phyloP scores from a whole-genome alignment of 164 flowering plant genomes.

The Akebia trifoliata region DNA sequence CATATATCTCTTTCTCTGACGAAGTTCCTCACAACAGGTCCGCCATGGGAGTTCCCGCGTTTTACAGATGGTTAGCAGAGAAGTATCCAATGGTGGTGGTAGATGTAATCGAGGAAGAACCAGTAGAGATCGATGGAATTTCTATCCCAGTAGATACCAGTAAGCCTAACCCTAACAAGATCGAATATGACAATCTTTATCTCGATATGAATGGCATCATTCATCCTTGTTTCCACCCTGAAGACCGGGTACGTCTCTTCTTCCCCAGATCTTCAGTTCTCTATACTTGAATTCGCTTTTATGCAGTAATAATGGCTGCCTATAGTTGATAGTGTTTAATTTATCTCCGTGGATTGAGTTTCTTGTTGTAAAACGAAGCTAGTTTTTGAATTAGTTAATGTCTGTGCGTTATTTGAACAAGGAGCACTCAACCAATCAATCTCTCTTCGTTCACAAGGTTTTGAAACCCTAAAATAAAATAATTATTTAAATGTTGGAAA shows the following conservation, averaged over 20 bases:
- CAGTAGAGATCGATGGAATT: conserved; percentile 67
- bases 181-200: conserved; percentile 84
- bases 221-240: conserved; percentile 96
- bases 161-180: conserved; percentile 73
- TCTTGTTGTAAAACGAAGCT: not conserved
- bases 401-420: no score
- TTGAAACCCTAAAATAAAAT: no score
- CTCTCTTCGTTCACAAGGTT: no score
- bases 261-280: not conserved
- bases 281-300: no score
- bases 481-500: no score
- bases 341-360: not conserved
- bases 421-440: no score
- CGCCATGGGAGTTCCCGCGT: conserved; percentile 92
- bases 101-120: conserved; percentile 78
- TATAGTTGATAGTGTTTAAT: not conserved
- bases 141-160: conserved; percentile 79
- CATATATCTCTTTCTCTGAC: no score
- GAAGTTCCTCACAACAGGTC: not conserved
- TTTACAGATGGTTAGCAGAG: conserved; percentile 92
- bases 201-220: conserved; percentile 96
- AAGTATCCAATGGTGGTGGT: conserved; percentile 76
- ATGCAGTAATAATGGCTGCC: no score
- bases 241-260: conserved; percentile 61
- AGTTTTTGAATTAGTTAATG: not conserved